Conservation (phyloP, 257 asterid genomes). For the Hygrophila difformis region DNA sequence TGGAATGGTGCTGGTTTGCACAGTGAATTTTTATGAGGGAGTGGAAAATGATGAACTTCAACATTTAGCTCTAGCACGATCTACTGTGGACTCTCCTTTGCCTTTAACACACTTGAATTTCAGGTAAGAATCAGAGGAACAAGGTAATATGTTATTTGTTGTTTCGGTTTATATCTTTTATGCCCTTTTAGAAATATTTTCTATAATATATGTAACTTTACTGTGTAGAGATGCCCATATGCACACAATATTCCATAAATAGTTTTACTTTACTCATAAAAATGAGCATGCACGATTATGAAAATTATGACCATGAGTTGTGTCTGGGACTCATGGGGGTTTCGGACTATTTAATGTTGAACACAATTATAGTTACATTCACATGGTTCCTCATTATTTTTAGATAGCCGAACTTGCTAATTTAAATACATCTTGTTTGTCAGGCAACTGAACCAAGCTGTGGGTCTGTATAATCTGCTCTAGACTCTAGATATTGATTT, state of each 20-base stretch:
- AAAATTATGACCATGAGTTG: too few species aligned
- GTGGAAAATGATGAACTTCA: conserved; percentile 53
- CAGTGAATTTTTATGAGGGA: conserved; percentile 47
- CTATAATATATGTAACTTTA: too few species aligned
- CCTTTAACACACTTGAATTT: conserved; percentile 72
- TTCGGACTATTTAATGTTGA: too few species aligned
- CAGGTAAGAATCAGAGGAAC: conserved; percentile 51
- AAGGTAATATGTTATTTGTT: conserved; percentile 2
- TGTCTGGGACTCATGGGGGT: too few species aligned
- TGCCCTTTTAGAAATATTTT: background rate
- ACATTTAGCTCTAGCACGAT: conserved; percentile 63
- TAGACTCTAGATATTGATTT: conserved; percentile 96
- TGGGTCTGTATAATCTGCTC: conserved; percentile 88
- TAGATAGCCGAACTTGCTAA: too few species aligned
- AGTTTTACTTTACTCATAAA: too few species aligned
- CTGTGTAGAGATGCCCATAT: too few species aligned
- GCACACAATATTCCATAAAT: too few species aligned
- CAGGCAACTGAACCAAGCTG: conserved; percentile 81
- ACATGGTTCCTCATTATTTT: too few species aligned
- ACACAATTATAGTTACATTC: too few species aligned
- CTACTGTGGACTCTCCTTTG: conserved; percentile 45
- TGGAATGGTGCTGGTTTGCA: conserved; percentile 63
- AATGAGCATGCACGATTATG: too few species aligned
- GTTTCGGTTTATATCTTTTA: background rate
- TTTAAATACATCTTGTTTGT: too few species aligned